Evolutionary conservation across 805 yeast species (phyloP).

Genomic region (Hanseniaspora jakobsenii): DNA sequence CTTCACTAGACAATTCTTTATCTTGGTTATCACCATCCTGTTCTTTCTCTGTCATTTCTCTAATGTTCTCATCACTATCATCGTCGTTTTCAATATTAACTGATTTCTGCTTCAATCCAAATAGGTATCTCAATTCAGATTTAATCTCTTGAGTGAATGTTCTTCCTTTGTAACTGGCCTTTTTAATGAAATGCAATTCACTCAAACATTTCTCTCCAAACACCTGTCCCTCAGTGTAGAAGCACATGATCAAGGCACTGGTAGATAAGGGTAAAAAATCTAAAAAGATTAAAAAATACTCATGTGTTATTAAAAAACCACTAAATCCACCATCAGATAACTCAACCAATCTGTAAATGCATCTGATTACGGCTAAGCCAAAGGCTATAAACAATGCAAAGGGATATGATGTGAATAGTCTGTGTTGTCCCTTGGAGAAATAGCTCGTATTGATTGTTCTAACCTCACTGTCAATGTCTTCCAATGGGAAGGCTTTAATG

Average conservation of each 20-base stretch:
- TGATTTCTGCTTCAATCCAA: no score
- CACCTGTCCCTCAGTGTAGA: constrained; percentile 56
- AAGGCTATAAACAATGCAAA: constrained; percentile 37
- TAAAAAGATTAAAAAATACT: constrained; percentile 44
- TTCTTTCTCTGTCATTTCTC: no score
- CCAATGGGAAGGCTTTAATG: neutral
- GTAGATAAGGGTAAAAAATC: constrained; percentile 53
- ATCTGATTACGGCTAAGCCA: constrained; percentile 48
- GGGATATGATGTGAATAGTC: constrained; percentile 30
- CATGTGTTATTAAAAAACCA: constrained; percentile 52
- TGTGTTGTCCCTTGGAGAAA: neutral
- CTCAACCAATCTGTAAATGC: constrained; percentile 63
- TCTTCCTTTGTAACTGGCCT: constrained; percentile 9
- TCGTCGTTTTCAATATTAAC: no score
- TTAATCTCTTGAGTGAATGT: no score
- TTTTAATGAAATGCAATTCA: neutral
- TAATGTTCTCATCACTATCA: no score
- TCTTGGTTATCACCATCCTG: no score
- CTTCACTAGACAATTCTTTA: no score
- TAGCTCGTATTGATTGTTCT: constrained; percentile 23
- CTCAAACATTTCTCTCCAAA: constrained; percentile 5
- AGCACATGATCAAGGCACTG: constrained; percentile 34
- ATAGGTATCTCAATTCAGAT: no score
- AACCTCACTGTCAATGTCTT: neutral
- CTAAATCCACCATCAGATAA: constrained; percentile 56